Conservation (phyloP, 305 asterid species). For the Fraxinus velutina region DNA sequence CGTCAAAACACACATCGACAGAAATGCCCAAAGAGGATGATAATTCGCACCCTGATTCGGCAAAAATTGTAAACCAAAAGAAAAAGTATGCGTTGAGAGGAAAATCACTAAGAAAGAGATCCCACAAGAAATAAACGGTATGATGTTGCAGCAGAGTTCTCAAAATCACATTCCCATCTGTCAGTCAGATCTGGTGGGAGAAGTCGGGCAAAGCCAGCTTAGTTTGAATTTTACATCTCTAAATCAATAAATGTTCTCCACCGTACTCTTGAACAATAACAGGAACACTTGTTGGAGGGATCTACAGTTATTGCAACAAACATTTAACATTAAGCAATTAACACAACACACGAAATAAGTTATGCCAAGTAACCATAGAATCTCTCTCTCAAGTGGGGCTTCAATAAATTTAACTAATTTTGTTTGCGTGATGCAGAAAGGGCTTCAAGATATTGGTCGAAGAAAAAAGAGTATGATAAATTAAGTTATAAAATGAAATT, state of each 20-base stretch:
- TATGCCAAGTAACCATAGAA: neutral
- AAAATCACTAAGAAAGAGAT: constrained; percentile 8
- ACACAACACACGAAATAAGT: neutral
- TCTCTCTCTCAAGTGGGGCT: neutral
- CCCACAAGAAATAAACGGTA: constrained; percentile 11
- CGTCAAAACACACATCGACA: neutral
- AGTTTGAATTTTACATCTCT: constrained; percentile 26
- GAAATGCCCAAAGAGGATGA: constrained; percentile 69
- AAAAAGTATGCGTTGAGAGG: neutral
- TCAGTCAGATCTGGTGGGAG: neutral
- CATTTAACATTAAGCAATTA: neutral
- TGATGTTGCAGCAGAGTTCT: constrained; percentile 14
- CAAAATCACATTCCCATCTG: constrained; percentile 7
- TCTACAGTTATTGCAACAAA: constrained; percentile 37
- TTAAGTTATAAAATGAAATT: neutral
- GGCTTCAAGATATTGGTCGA: neutral
- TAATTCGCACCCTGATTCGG: constrained; percentile 53
- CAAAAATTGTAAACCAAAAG: constrained; percentile 25
- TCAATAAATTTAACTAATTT: neutral
- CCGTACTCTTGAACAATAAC: constrained; percentile 83
- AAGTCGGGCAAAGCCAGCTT: neutral
- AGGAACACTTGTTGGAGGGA: constrained; percentile 96
- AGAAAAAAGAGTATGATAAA: neutral
- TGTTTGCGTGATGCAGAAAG: neutral
- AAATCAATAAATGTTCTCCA: constrained; percentile 66